Base-by-base conservation (phyloP, 768 basidiomycete species). In the Pleurotus ostreatus region DNA sequence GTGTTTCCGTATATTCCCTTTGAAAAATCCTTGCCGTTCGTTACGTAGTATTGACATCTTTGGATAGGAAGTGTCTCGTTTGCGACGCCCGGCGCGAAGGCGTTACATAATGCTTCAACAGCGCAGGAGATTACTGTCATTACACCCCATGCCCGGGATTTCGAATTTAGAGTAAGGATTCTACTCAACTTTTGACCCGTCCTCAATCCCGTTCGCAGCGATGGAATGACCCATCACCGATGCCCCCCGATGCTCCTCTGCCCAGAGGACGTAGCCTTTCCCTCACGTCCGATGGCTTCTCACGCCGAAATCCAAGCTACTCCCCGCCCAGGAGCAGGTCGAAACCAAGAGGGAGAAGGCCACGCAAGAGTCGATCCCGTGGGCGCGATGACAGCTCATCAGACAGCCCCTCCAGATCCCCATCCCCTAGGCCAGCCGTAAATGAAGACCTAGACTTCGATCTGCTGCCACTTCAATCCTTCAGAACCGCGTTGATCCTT, bases 91-190 rank as follows among this genome's bases (percentile, higher is more conserved):
- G 85, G 85, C 6, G 81, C 83, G 20, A 89, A 89, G 65, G 85
- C 88, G 0, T 76, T 91, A 62, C 87, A 91, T 63, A 90, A 85
- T 63, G 87, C 86, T 13, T 89, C 89, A 12, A 92, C 89, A 0
- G 90, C 89, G 0, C 88, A 90, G 69, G 89, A 92, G 70, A 83
- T 92, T 59, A 82, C 83, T 16, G 82, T 92, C 26, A 79, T 91
- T 52, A 82, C 87, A 1, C 86, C 88, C 37, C 71, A 68, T 23
- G 78, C 79, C 5, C 68, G 72, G 22, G 78, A 79, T 60, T 79
- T 82, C 57, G 76, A 83, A 61, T 79, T 80, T 64, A 72, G 78
- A 58, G 83, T 84, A 62, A 62, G 76, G 59, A 59, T 56, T 51
- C 20, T 44, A 22, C 38, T 22, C 46, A 37, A 39, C 46, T 5